phyloP scores from a whole-genome alignment of 768 basidiomycete genomes.

The Psilocybe azurescens region DNA sequence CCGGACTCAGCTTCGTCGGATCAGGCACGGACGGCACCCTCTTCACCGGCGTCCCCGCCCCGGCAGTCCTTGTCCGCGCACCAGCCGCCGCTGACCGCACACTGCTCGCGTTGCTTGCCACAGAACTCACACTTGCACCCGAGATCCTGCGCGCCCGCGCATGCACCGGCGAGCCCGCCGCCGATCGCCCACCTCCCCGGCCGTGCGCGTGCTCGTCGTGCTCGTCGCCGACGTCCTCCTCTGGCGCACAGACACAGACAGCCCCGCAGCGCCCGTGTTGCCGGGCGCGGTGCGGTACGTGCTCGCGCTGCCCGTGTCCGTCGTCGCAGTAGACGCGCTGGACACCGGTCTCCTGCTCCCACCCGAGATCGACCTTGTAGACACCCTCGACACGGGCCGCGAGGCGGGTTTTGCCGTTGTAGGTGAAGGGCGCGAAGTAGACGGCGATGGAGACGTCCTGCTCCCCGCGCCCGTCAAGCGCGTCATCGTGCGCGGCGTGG shows the following conservation, averaged over 20 bases:
- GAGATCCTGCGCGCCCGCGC: constrained; percentile 31
- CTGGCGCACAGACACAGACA: constrained; percentile 21
- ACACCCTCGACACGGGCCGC: constrained; percentile 30
- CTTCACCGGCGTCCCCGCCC: constrained; percentile 26
- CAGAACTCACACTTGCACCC: constrained; percentile 28
- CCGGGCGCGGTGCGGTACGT: constrained; percentile 41
- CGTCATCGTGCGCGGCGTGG: constrained; percentile 1
- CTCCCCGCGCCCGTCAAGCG: not conserved
- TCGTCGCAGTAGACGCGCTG: constrained; percentile 24
- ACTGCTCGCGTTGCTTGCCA: constrained; percentile 29
- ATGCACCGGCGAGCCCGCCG: constrained; percentile 20
- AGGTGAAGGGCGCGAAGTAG: not conserved
- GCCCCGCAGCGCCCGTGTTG: not conserved
- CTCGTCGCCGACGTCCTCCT: constrained; percentile 31
- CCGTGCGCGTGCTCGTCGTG: constrained; percentile 19
- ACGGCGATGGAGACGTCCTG: constrained; percentile 3
- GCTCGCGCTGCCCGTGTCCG: constrained; percentile 20
- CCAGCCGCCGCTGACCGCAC: constrained; percentile 26
- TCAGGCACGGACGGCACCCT: constrained; percentile 35
- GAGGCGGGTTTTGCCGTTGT: constrained; percentile 7
- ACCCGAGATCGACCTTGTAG: constrained; percentile 16
- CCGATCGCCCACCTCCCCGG: constrained; percentile 16
- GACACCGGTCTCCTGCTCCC: constrained; percentile 10
- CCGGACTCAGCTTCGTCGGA: constrained; percentile 35
- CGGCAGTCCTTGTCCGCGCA: constrained; percentile 12